phyloP scores from a whole-genome alignment of 768 basidiomycete species.

The Boletus huronensis region DNA sequence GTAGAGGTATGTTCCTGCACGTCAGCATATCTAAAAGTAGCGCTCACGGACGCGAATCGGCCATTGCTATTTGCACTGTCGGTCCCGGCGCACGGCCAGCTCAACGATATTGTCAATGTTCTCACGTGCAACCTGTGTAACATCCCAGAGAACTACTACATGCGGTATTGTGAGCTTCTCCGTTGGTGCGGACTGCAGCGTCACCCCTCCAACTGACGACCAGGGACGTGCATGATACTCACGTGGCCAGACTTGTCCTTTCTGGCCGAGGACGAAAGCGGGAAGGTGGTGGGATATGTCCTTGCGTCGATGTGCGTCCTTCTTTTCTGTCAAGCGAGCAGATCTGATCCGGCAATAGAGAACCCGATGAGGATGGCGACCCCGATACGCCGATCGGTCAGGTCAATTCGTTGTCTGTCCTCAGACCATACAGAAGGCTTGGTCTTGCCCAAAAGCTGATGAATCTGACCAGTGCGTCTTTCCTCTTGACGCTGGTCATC shows the following conservation, averaged over 20 bases:
- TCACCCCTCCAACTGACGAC: constrained; percentile 1
- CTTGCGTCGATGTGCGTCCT: constrained; percentile 49
- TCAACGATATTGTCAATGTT: constrained; percentile 47
- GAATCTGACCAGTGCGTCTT: constrained; percentile 24
- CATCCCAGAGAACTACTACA: constrained; percentile 49
- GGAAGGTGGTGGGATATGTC: constrained; percentile 54
- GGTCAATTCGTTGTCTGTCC: constrained; percentile 29
- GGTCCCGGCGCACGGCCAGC: constrained; percentile 25
- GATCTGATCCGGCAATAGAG: constrained; percentile 17
- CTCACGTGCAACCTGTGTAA: constrained; percentile 50
- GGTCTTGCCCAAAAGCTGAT: constrained; percentile 29
- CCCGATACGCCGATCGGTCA: constrained; percentile 19
- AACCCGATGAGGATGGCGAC: constrained; percentile 17
- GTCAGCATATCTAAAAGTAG: not conserved
- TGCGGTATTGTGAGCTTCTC: constrained; percentile 28
- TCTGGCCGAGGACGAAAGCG: constrained; percentile 47
- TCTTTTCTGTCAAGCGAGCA: not conserved
- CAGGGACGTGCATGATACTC: constrained; percentile 46
- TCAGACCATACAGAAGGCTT: constrained; percentile 28
- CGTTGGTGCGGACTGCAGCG: not conserved
- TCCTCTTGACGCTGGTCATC: not conserved
- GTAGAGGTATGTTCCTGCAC: constrained; percentile 23
- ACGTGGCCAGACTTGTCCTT: constrained; percentile 54
- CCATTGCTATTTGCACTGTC: not conserved
- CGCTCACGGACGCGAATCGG: not conserved